These are phyloP conservation scores for Aspergillus funiculosus DNA, from an alignment of 495 filamentous ascomycete species.

Conservation along the genomic window DNA sequence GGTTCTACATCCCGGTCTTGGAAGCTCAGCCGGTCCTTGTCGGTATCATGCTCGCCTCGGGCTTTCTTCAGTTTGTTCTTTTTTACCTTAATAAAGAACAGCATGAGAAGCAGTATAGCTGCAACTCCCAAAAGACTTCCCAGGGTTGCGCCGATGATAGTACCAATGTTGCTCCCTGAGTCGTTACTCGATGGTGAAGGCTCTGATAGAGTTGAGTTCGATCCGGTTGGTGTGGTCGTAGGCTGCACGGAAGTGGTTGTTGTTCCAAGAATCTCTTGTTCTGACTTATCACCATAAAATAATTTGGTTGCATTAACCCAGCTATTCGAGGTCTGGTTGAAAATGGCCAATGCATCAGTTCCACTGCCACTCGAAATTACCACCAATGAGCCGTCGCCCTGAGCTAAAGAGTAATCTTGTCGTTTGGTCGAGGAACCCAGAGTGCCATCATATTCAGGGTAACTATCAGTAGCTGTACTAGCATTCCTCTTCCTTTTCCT, in stretches of 20 bases:
- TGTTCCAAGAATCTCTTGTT: slow-evolving; percentile 32
- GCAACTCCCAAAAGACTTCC: slow-evolving; percentile 70
- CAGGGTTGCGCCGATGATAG: slow-evolving; percentile 72
- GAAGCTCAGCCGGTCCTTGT: slow-evolving; percentile 59
- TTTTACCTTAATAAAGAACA: slow-evolving; percentile 63
- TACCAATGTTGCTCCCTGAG: slow-evolving; percentile 29
- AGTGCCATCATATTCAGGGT: slow-evolving; percentile 73
- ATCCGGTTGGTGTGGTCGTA: slow-evolving; percentile 33
- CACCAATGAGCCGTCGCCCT: slow-evolving; percentile 54
- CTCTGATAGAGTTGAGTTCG: slow-evolving; percentile 30
- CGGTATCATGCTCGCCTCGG: slow-evolving; percentile 49
- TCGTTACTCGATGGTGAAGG: slow-evolving; percentile 31
- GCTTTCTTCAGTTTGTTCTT: slow-evolving; percentile 49
- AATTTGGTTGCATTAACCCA: slow-evolving; percentile 73
- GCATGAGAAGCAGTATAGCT: slow-evolving; percentile 58
- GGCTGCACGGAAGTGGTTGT: slow-evolving; percentile 30
- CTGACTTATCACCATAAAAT: slow-evolving; percentile 46
- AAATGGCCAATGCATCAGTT: slow-evolving; percentile 60
- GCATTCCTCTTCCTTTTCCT: slow-evolving; percentile 40
- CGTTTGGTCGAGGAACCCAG: slow-evolving; percentile 59
- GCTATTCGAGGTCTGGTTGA: slow-evolving; percentile 68
- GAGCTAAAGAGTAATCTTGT: slow-evolving; percentile 58
- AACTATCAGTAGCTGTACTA: slow-evolving; percentile 53
- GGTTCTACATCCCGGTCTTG: slow-evolving; percentile 56
- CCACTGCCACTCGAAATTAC: slow-evolving; percentile 72